Evolutionary conservation across 306 rosid genomes (phyloP), one percentile per base, ranked within the genome.

Genomic region (Datisca glomerata): DNA sequence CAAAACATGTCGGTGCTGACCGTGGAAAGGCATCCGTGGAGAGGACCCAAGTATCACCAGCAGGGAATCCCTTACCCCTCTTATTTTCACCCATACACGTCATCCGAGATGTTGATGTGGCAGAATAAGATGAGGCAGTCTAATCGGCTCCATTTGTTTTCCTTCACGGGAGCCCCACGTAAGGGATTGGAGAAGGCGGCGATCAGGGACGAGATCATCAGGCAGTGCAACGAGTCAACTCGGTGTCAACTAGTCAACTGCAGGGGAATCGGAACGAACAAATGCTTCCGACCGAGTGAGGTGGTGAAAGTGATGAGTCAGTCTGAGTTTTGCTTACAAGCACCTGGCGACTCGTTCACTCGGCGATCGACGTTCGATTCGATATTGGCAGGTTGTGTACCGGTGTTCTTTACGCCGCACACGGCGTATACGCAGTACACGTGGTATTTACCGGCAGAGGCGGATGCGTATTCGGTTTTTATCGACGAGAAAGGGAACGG

Each of bases 1-100:
- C 49, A n/a, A 2, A 86, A 86, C 76, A 76, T 82, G 96, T 71
- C 96, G 82, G 94, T 82, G 70, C 53, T 82, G 53, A 82, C 87
- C 4, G 93, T 86, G 1, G 96, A 86, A 25, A 54, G 94, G 47
- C 59, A 76, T 0, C 93, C 87, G 0, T 82, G 96, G 96, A 10
- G 29, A 1, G 93, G 94, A 0, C 3, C 28, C 0, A 82, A 76
- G n/a, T n/a, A n/a, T n/a, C n/a, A n/a, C 66, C 93, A 86, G 21
- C 36, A 40, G 42, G 94, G 78, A 1, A 65, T 86, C 1, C 93
- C 96, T 12, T 86, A 86, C 78, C 81, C 94, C 5, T 86, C 96
- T 0, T 86, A 86, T 39, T 86, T 73, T 27, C 96, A 86, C 48
- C 94, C 96, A 0, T 43, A 19, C 16, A 61, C 64, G 5, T 10